phyloP scores from a whole-genome alignment of 2,329 filamentous ascomycete genomes.

The Aureobasidium namibiae region DNA sequence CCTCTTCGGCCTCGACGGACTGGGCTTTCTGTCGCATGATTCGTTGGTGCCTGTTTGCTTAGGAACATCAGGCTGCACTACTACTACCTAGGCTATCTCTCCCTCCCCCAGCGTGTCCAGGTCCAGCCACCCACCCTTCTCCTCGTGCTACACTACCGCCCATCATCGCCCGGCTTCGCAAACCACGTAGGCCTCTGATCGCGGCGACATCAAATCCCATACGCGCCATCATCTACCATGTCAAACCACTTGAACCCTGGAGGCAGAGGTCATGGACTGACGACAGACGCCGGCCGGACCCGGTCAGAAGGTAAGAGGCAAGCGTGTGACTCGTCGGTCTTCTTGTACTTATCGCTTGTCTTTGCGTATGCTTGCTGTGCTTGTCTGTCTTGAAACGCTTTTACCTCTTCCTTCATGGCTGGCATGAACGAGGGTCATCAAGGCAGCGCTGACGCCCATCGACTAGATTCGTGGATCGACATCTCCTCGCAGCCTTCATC shows the following conservation, averaged over 20 bases:
- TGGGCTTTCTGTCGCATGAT: neutral
- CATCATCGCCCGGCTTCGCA: neutral
- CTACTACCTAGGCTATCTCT: neutral
- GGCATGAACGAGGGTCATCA: neutral
- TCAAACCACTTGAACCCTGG: neutral
- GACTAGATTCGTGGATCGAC: conserved; percentile 92
- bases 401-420: neutral
- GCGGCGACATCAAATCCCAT: neutral
- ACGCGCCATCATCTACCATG: neutral
- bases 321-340: neutral
- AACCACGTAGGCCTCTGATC: neutral
- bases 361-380: neutral
- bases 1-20: neutral
- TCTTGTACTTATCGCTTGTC: neutral
- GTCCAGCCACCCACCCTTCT: conserved; percentile 2
- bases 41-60: conserved; percentile 2
- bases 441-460: neutral
- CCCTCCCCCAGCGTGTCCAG: neutral
- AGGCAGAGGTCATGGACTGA: neutral
- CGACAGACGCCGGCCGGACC: conserved; percentile 1
- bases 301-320: conserved; percentile 15
- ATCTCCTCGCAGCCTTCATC: conserved; percentile 88
- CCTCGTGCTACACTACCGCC: conserved; percentile 1
- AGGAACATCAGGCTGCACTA: neutral
- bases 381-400: neutral